These are phyloP conservation scores for Haematococcus lacustris DNA, from an alignment of 139 green algal genomes.

Conservation along the genomic window DNA sequence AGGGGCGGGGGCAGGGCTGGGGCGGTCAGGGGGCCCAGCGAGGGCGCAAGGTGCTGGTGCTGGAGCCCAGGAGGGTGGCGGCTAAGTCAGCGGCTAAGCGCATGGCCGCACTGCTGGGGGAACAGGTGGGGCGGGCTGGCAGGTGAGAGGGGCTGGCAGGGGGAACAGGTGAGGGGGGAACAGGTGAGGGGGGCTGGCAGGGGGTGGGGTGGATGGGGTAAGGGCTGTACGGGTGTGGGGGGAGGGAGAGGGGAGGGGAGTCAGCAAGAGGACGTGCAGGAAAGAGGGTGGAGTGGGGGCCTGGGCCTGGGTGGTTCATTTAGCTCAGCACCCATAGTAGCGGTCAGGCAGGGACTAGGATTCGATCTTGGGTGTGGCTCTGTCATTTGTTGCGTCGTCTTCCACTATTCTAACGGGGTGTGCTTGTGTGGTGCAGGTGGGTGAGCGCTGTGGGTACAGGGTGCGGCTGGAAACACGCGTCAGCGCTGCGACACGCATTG, in stretches of 20 bases:
- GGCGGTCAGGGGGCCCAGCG: too few species aligned
- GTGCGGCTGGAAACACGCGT: slow-evolving; percentile 42
- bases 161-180: slow-evolving; percentile 25
- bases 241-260: background rate
- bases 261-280: too few species aligned
- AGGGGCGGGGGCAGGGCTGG: too few species aligned
- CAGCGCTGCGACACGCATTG: slow-evolving; percentile 32
- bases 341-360: background rate
- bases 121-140: slow-evolving; percentile 29
- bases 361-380: background rate
- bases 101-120: slow-evolving; percentile 53
- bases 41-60: too few species aligned
- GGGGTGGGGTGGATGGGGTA: background rate
- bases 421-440: background rate
- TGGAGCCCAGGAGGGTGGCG: slow-evolving; percentile 60
- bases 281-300: too few species aligned
- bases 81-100: slow-evolving; percentile 52
- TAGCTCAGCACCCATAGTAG: background rate
- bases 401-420: background rate
- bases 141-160: slow-evolving; percentile 18
- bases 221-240: background rate
- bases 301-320: too few species aligned
- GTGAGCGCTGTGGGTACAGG: slow-evolving; percentile 31
- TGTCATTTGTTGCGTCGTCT: background rate
- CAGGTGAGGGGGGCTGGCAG: slow-evolving; percentile 30